phyloP scores from a whole-genome alignment of 169 alveolate genomes.

The Eimeria maxima region DNA sequence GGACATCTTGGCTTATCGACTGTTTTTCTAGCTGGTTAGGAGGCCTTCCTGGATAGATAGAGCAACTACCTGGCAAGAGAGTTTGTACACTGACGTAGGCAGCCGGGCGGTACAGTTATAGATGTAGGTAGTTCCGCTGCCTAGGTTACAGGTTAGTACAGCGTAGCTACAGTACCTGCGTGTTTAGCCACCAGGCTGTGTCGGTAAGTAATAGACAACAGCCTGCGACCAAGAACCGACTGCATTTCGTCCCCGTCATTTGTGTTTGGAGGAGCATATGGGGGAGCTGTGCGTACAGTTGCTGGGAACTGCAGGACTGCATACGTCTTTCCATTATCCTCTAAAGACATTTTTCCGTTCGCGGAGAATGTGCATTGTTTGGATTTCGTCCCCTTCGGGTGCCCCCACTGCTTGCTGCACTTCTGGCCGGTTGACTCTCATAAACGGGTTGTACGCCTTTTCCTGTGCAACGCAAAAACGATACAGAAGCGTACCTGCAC shows the following conservation, averaged over 20 bases:
- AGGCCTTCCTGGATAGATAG: too few species aligned
- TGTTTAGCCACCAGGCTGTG: neutral
- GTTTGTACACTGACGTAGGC: too few species aligned
- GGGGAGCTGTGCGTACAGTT: neutral
- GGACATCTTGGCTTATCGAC: neutral
- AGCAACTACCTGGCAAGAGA: too few species aligned
- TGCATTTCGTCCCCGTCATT: too few species aligned
- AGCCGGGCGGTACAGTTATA: too few species aligned
- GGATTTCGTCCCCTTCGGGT: conserved; percentile 58
- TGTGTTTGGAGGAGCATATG: too few species aligned
- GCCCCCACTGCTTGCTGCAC: conserved; percentile 68
- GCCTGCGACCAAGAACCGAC: too few species aligned
- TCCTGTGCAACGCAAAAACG: conserved; percentile 54
- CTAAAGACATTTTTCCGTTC: conserved; percentile 66
- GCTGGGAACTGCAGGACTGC: neutral
- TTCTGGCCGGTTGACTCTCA: conserved; percentile 44
- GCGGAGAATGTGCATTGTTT: conserved; percentile 75
- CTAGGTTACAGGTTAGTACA: too few species aligned
- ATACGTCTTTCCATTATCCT: neutral
- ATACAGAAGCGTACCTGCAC: neutral
- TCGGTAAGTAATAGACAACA: neutral
- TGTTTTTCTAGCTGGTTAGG: neutral
- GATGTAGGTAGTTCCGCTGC: too few species aligned
- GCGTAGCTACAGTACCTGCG: too few species aligned
- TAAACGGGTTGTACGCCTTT: conserved; percentile 69